Evolutionary conservation across 371 early-diverging fungal genomes (phyloP), one percentile per base, ranked within the genome.

Genomic region (Batkoa obscura): DNA sequence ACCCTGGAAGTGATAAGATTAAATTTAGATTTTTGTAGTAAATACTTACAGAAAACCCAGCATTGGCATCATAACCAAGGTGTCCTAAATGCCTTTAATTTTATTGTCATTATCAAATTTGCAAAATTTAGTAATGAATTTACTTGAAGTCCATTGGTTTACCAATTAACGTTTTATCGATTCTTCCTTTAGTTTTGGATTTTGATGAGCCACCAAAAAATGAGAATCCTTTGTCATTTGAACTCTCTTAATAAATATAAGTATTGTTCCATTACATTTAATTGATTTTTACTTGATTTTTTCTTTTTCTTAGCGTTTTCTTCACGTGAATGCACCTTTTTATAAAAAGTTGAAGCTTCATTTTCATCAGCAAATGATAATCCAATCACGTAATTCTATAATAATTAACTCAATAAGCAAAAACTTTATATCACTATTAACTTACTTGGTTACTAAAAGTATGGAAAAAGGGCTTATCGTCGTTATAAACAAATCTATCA

Each of bases 341-440:
- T 79, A 62, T 73, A 74, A 62, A 94, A 90, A 38, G 70, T 66
- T 1, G 68, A 63, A 0, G 90, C 91, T 59, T 91, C 94, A 54
- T 68, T 72, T 49, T 80, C 86, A 61, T 90, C 85, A 23, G 84
- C 86, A 68, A 94, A 94, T 8, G 85, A 84, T 35, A 94, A 72
- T 1, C 83, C 94, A 33, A 83, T 80, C 37, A 84, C 65, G 54
- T 75, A 77, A 58, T 78, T 70, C 83, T 87, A 58, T 8, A 42
- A 56, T 41, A 30, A 47, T 23, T 23, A 10, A n/a, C n/a, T n/a
- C n/a, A n/a, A n/a, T 42, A 13, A 49, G 43, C 6, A 34, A 30
- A 9, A 10, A 48, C 17, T 32, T 15, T 9, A 6, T n/a, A n/a
- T n/a, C n/a, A 38, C 23, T 33, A 48, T 1, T 15, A 10, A 56